These are phyloP conservation scores for Blastomyces parvus DNA, from an alignment of 2,329 filamentous ascomycete species.

Conservation along the genomic window DNA sequence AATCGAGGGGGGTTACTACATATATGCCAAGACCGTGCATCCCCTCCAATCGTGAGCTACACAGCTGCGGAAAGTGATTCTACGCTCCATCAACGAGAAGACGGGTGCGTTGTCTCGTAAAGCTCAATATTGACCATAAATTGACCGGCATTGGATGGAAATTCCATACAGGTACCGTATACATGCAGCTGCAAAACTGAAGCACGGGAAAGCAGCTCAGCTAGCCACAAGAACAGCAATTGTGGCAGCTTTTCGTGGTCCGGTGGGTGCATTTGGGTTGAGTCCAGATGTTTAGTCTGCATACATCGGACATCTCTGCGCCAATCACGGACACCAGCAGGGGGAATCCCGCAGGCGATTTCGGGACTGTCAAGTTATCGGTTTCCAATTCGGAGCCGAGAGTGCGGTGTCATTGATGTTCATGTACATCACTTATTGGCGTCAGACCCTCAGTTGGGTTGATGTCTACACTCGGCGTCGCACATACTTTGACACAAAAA, in stretches of 20 bases:
- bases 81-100: neutral
- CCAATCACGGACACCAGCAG: neutral
- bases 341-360: neutral
- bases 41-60: neutral
- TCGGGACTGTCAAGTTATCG: neutral
- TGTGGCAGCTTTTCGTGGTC: slow-evolving; percentile 1
- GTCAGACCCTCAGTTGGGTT: neutral
- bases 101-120: too few relatives aligned
- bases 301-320: neutral
- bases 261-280: neutral
- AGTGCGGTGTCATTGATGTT: too few relatives aligned
- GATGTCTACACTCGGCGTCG: neutral
- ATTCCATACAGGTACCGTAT: neutral
- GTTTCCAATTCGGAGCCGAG: neutral
- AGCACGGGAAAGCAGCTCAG: neutral
- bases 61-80: too few relatives aligned
- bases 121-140: neutral
- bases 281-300: neutral
- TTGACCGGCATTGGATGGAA: neutral
- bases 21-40: neutral
- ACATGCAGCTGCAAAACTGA: neutral
- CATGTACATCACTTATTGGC: neutral
- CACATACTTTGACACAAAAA: neutral
- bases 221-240: neutral
- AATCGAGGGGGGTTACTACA: neutral